Base-by-base conservation (phyloP, 2,329 filamentous ascomycete species). In the Pyricularia sp. region DNA sequence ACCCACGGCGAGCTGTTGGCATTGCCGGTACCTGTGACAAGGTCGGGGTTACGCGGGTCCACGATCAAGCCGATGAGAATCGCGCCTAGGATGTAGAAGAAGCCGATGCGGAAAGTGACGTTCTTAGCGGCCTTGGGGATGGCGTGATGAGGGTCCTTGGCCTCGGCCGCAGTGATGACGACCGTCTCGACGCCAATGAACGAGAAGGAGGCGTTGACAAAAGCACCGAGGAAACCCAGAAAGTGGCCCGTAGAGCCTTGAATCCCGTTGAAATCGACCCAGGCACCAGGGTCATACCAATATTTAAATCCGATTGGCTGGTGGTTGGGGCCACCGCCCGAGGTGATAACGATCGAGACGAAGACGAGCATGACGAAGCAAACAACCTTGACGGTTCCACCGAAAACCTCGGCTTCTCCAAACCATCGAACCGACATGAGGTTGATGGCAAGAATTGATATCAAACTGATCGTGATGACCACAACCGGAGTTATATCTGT, bases 1-100 rank as follows among this genome's bases (percentile, higher is more conserved):
- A 67, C 76, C 75, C 72, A 77, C 68, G 28, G 75, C 23, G 73
- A 66, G 65, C 31, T 55, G 36, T 66, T 66, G 2, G 33, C 65
- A 30, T 66, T 66, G 23, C 58, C 58, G n/a, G 23, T 61, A 12
- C 58, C 58, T 23, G 58, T 61, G 5, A 61, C 58, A n/a, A 61
- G 58, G 25, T 61, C 58, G 10, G 58, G n/a, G 58, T 61, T 61
- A 9, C 58, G 58, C 58, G 71, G 71, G 69, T 70, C 68, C 28
- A 72, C 71, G 17, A 70, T 72, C 28, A 72, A 68, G 31, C 71
- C 69, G 55, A 72, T 72, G 23, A 72, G 65, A 2, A 72, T 65
- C 0, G 71, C 71, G 31, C 71, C 71, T 4, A 72, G 67, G 64
- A 72, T 71, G 59, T 72, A 72, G 58, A 72, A 72, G 36, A 72